These are phyloP conservation scores for Chlorokybus atmophyticus DNA, from an alignment of 139 green algal genomes.

Conservation along the genomic window DNA sequence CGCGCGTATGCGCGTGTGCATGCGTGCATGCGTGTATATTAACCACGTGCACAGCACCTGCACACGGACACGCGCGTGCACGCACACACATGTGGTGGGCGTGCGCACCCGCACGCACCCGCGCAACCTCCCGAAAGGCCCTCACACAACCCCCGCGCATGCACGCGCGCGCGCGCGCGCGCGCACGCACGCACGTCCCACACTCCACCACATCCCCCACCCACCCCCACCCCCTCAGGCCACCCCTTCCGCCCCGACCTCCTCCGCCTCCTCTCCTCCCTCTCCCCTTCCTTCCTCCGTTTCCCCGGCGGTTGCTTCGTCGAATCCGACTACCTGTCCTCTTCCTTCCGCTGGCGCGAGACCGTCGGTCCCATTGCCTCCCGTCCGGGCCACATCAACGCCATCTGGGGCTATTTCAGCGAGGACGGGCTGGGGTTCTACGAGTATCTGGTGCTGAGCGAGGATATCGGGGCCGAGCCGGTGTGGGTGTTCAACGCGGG, in stretches of 20 bases:
- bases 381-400: slow-evolving; percentile 46
- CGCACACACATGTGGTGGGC: too few relatives aligned
- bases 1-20: too few relatives aligned
- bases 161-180: too few relatives aligned
- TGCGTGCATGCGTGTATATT: too few relatives aligned
- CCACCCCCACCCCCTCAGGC: too few relatives aligned
- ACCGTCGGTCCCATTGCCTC: slow-evolving; percentile 29
- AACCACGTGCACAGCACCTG: too few relatives aligned
- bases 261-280: neutral
- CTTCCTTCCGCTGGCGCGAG: slow-evolving; percentile 42
- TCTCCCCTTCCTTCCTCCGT: slow-evolving; percentile 33
- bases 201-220: too few relatives aligned
- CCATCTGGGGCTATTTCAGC: slow-evolving; percentile 52
- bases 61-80: too few relatives aligned
- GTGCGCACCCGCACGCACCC: too few relatives aligned
- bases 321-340: slow-evolving; percentile 35
- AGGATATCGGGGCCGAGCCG: slow-evolving; percentile 40
- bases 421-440: slow-evolving; percentile 51
- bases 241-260: neutral
- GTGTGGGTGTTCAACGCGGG: slow-evolving; percentile 45
- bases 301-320: slow-evolving; percentile 56
- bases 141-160: too few relatives aligned
- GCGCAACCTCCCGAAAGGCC: too few relatives aligned
- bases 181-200: too few relatives aligned
- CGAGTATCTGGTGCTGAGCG: slow-evolving; percentile 47